These are phyloP conservation scores for Yarrowia keelungensis DNA, from an alignment of 805 yeast species.

Conservation along the genomic window DNA sequence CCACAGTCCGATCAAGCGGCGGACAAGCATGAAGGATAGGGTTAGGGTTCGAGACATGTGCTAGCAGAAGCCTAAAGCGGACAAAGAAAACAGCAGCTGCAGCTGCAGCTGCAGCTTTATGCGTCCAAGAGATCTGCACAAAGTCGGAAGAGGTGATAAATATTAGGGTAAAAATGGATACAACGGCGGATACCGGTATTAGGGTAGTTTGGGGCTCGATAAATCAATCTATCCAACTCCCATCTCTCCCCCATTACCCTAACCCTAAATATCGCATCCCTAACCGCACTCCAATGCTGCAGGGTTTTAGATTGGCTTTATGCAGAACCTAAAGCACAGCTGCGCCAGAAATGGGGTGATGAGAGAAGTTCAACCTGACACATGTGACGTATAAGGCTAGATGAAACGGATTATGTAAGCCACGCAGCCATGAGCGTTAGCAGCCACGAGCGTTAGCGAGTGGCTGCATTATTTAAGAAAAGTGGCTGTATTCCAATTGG, in stretches of 20 bases:
- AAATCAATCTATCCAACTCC: background rate
- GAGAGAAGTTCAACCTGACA: constrained; percentile 13
- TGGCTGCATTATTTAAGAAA: too few relatives aligned
- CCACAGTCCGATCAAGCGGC: constrained; percentile 27
- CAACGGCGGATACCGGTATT: too few relatives aligned
- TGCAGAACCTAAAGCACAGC: background rate
- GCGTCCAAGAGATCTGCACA: constrained; percentile 15
- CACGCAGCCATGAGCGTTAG: too few relatives aligned
- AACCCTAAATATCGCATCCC: background rate
- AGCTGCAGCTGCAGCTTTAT: background rate
- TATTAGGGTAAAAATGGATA: background rate
- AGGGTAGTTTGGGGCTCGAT: too few relatives aligned
- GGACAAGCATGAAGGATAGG: constrained; percentile 19
- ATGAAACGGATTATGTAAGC: constrained; percentile 21
- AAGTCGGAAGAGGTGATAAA: background rate
- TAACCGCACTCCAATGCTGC: background rate
- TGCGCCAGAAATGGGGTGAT: constrained; percentile 35
- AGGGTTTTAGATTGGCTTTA: constrained; percentile 26
- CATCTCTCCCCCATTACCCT: background rate
- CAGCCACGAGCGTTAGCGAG: too few relatives aligned
- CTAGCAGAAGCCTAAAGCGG: constrained; percentile 5
- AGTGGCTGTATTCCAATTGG: too few relatives aligned
- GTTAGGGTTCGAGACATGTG: background rate
- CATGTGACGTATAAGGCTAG: constrained; percentile 32
- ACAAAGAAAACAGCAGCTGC: constrained; percentile 5